Evolutionary conservation across 805 yeast genomes (phyloP), one percentile per base, ranked within the genome.

Genomic region (Babjeviella inositovora): DNA sequence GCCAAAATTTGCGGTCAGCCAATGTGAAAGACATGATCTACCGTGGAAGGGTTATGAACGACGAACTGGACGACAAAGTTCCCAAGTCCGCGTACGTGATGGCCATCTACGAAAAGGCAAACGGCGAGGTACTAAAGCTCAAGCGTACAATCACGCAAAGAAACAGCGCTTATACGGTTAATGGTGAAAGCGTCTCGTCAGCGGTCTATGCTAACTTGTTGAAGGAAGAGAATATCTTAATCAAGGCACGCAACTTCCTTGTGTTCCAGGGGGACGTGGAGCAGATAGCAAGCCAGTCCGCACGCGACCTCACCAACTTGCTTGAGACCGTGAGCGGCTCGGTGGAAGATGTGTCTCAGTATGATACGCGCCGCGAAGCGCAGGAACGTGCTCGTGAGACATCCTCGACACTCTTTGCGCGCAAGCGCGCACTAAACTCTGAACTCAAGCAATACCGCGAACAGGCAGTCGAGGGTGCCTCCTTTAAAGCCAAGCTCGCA

Each of bases 261-360:
- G 97, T 90, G 6, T 84, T 87, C 41, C 98, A 90, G 53, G 97
- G 98, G 29, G 97, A 87, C 41, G 93, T 90, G 23, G 97, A 87
- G 43, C 76, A 72, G 35, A 71, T 90, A 19, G 97, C 97, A 0
- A 62, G 93, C 1, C 93, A 85, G 42, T 69, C 87, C 0, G 69
- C 96, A 0, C 45, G 47, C 13, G 93, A 82, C 18, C 56, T 90
- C 29, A 68, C 92, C 2, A 58, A 52, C 20, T 46, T 85, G 30
- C 53, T 90, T 25, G 98, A 90, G 47, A 69, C 69, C 9, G 70
- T 90, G 14, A 76, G 92, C 29, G 94, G 95, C 0, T 79, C 94
- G 0, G 46, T 55, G 6, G 90, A 79, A 18, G 63, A 43, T 33
- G 62, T 66, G 21, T 53, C 51, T 14, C 81, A 81, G 27, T 87